Base-by-base conservation (phyloP, 2,329 filamentous ascomycete species). In the Aureobasidium mangrovei region DNA sequence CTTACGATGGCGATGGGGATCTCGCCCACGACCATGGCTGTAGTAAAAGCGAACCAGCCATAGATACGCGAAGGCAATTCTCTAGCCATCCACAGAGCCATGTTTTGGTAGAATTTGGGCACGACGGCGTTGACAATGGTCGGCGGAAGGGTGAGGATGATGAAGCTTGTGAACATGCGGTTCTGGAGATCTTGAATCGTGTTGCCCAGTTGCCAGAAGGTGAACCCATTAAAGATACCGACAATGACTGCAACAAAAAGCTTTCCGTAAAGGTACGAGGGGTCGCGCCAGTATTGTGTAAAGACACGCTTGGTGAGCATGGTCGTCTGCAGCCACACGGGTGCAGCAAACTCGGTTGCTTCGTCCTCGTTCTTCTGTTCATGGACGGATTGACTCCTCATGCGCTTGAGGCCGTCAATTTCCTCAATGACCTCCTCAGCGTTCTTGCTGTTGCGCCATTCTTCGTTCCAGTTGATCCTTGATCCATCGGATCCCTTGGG, bases 201-300 rank as follows among this genome's bases (percentile, higher is more conserved):
- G 66, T 83, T 74, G 2, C 82, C 83, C 3, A 88, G 77, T 61
- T 83, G 74, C 74, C 78, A 89, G 71, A 88, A 90, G 3, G 85
- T 88, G 70, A 88, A 89, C 26, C 84, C 85, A 69, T 88, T 88
- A 75, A 90, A 88, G 66, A 89, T 81, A 12, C 84, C 86, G 42
- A 86, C 75, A 57, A 88, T 77, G 56, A 88, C 79, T 3, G 82
- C 77, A 33, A 83, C 78, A 68, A 89, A 90, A 28, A 91, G 71
- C 65, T 88, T 89, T 56, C 84, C 82, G 67, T 89, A 90, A 54
- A 88, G 73, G 67, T 91, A 91, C 1, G 81, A 83, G 0, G 86
- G 83, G 58, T 88, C 82, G 10, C 87, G 78, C 85, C 85, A 90
- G 70, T 89, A 84, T 60, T 88, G 81, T 3, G 73, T 72, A 68